These are phyloP conservation scores for Hymenoscyphus linearis DNA, from an alignment of 2,329 filamentous ascomycete species.

Conservation along the genomic window DNA sequence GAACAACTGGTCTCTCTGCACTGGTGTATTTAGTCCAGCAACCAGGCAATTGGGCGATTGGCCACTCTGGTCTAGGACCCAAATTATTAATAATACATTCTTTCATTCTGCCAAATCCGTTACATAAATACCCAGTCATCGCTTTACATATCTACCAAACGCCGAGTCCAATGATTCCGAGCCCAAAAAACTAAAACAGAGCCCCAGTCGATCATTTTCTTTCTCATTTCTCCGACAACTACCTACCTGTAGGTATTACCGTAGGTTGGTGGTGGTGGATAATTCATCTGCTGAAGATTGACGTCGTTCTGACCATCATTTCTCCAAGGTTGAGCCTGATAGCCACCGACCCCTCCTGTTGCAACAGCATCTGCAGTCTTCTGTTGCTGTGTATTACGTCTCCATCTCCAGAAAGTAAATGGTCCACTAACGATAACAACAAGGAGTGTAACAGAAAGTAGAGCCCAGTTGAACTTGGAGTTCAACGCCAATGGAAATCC, in stretches of 20 bases:
- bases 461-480: constrained; percentile 40
- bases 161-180: background rate
- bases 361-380: constrained; percentile 1
- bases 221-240: background rate
- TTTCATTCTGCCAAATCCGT: too few relatives aligned
- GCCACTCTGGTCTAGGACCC: too few relatives aligned
- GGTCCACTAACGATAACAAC: constrained; percentile 36
- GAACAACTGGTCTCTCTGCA: too few relatives aligned
- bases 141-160: background rate
- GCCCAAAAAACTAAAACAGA: background rate
- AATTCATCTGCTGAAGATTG: constrained; percentile 4
- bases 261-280: constrained; percentile 1
- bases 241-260: background rate
- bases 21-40: too few relatives aligned
- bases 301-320: constrained; percentile 2
- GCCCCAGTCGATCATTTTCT: background rate
- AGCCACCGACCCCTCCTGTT: background rate
- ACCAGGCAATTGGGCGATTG: too few relatives aligned
- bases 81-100: too few relatives aligned
- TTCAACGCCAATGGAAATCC: constrained; percentile 54
- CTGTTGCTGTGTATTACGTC: constrained; percentile 7
- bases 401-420: constrained; percentile 9
- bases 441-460: constrained; percentile 42
- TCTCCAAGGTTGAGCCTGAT: constrained; percentile 9
- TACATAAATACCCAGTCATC: background rate